Conservation (phyloP, 345 rosid genomes). For the Eucalyptus urophylla region DNA sequence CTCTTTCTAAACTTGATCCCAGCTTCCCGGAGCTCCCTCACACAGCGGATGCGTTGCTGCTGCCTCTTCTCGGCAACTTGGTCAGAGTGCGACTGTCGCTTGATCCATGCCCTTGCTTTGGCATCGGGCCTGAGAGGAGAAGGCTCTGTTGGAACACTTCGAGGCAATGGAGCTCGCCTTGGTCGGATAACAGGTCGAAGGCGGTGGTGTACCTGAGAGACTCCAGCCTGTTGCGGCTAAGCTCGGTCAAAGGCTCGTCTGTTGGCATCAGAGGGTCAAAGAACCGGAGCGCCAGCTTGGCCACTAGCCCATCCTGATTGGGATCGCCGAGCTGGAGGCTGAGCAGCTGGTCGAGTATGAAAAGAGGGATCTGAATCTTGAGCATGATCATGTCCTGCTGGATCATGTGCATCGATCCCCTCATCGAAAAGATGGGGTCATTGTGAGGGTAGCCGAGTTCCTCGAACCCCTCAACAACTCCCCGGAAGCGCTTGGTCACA, state of each 20-base stretch:
- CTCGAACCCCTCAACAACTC: no score
- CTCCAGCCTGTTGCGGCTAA: conserved; percentile 29
- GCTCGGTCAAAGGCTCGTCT: conserved; percentile 59
- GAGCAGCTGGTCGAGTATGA: conserved; percentile 46
- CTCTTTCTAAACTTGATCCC: conserved; percentile 62
- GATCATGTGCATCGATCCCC: conserved; percentile 83
- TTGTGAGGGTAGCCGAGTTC: neutral
- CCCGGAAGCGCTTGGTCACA: conserved; percentile 47
- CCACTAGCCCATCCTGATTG: conserved; percentile 46
- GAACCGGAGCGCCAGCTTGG: conserved; percentile 51
- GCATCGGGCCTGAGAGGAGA: conserved; percentile 47
- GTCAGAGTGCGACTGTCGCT: conserved; percentile 27
- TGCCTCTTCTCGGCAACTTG: conserved; percentile 67
- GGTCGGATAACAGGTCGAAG: conserved; percentile 54
- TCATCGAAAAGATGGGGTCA: conserved; percentile 38
- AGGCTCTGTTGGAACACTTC: conserved; percentile 64
- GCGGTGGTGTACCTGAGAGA: conserved; percentile 14
- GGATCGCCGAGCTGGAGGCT: conserved; percentile 48
- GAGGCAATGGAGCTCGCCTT: conserved; percentile 62
- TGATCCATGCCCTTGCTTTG: conserved; percentile 31
- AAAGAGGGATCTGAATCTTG: conserved; percentile 74
- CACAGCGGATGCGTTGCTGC: conserved; percentile 67
- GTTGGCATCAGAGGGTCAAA: conserved; percentile 85
- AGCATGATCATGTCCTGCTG: conserved; percentile 84
- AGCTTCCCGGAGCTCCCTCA: conserved; percentile 54